phyloP scores from a whole-genome alignment of 352 stramenopile species.

The Phytophthora nicotianae region DNA sequence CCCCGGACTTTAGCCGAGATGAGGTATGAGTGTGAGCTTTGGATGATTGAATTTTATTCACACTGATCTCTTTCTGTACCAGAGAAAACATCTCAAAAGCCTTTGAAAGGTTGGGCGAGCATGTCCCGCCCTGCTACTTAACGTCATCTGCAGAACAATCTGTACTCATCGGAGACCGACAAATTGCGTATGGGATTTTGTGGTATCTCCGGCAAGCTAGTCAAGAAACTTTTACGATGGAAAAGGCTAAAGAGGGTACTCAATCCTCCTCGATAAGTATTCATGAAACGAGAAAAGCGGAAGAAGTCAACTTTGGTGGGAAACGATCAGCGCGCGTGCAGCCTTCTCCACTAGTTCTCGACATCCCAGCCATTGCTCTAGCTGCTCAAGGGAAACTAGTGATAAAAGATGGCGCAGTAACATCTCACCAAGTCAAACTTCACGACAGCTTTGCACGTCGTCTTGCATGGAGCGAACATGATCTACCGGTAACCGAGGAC shows the following conservation, averaged over 20 bases:
- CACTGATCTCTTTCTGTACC: neutral
- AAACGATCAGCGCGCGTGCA: neutral
- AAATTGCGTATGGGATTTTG: slow-evolving; percentile 51
- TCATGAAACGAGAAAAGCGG: slow-evolving; percentile 3
- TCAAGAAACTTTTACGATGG: neutral
- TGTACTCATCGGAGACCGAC: slow-evolving; percentile 50
- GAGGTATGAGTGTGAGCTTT: slow-evolving; percentile 15
- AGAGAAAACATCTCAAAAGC: slow-evolving; percentile 45
- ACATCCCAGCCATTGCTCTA: slow-evolving; percentile 30
- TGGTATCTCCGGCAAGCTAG: slow-evolving; percentile 58
- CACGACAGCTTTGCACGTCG: slow-evolving; percentile 26
- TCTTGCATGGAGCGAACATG: slow-evolving; percentile 17
- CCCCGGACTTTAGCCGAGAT: slow-evolving; percentile 31
- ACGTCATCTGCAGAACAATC: slow-evolving; percentile 24
- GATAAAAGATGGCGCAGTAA: slow-evolving; percentile 1
- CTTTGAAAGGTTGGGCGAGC: slow-evolving; percentile 25
- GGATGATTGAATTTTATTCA: slow-evolving; percentile 1
- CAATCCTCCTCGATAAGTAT: slow-evolving; percentile 1
- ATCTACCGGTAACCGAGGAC: neutral
- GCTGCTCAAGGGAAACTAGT: slow-evolving; percentile 8
- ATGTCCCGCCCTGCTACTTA: slow-evolving; percentile 22
- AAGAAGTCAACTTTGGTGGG: neutral
- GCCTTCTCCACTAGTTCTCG: slow-evolving; percentile 22
- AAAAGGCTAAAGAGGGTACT: slow-evolving; percentile 1
- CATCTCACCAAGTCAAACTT: slow-evolving; percentile 25